These are phyloP conservation scores for Yamadazyma kitorensis DNA, from an alignment of 805 yeast species.

Conservation along the genomic window DNA sequence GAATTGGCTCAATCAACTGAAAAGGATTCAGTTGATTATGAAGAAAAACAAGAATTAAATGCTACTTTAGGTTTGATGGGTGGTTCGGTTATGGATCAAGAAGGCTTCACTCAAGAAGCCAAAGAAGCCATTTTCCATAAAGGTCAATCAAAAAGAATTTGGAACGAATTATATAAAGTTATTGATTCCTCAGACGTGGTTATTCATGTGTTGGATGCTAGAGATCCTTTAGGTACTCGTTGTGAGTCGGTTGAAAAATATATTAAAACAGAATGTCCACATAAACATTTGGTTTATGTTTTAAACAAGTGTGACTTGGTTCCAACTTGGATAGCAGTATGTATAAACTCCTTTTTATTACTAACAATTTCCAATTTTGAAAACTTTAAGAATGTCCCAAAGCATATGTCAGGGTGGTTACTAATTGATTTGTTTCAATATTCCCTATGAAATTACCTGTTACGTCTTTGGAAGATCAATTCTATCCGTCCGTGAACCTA, in stretches of 20 bases:
- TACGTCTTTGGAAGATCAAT: conserved; percentile 94
- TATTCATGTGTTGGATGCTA: conserved; percentile 93
- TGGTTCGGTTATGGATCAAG: conserved; percentile 53
- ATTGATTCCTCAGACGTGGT: conserved; percentile 97
- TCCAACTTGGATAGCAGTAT: conserved; percentile 99
- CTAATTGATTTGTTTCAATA: conserved; percentile 28
- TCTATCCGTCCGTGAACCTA: conserved; percentile 52
- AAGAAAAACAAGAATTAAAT: conserved; percentile 74
- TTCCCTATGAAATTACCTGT: conserved; percentile 67
- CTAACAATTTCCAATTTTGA: background rate
- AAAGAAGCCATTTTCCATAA: conserved; percentile 94
- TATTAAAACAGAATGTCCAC: conserved; percentile 90
- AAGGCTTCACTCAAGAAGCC: conserved; percentile 86
- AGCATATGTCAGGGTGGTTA: conserved; percentile 79
- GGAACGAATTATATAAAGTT: conserved; percentile 97
- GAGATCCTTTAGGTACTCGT: conserved; percentile 96
- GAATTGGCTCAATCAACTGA: conserved; percentile 66
- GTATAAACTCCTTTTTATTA: conserved; percentile 39
- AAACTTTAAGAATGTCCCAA: conserved; percentile 53
- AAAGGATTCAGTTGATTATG: conserved; percentile 54
- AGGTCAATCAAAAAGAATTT: conserved; percentile 97
- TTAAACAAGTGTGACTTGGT: conserved; percentile 97
- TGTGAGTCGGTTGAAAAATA: conserved; percentile 92
- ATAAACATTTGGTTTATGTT: conserved; percentile 91
- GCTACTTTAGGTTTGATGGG: conserved; percentile 83